Evolutionary conservation across 2,329 filamentous ascomycete species (phyloP), one percentile per base, ranked within the genome.

Genomic region (Plectosphaerella sp.): DNA sequence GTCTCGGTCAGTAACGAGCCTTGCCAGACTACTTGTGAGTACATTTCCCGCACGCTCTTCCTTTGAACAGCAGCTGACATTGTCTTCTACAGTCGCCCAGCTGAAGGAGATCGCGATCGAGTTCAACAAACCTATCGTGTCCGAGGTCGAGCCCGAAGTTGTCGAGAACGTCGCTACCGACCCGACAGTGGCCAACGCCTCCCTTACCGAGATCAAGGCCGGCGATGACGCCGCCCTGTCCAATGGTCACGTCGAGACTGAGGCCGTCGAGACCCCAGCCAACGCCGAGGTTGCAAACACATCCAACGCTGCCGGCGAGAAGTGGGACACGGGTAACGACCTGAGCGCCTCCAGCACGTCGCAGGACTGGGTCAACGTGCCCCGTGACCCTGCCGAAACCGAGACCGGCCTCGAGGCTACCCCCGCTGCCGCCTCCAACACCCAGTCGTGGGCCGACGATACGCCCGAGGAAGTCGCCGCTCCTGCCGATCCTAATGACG

Each of bases 381-480:
- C 59, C 24, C 83, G 87, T 52, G 83, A 92, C 63, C 80, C 86
- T 46, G 73, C 82, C 49, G 91, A 95, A 75, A 86, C 87, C 5
- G 89, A 94, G 56, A 83, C 78, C 37, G 83, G 82, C 37, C 66
- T 83, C 42, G 72, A 77, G 46, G 82, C 83, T 24, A 83, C 81
- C n/a, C 83, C 82, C 7, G 72, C 74, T 9, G 68, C 73, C 39
- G 37, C 48, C 16, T 65, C 72, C 51, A 77, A 78, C 62, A 76
- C 77, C 28, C 84, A 87, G 64, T 91, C 86, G 62, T 95, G 89
- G 89, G 89, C 89, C 24, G 91, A 96, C 62, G 89, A 94, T 55
- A 82, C 88, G 60, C 82, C 87, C 16, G 82, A 84, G 54, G 67
- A 63, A 57, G 55, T 69, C 35, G 72, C 77, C 48, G 58, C 68